Evolutionary conservation across 768 basidiomycete genomes (phyloP).

Genomic region (Tricholoma furcatifolium): DNA sequence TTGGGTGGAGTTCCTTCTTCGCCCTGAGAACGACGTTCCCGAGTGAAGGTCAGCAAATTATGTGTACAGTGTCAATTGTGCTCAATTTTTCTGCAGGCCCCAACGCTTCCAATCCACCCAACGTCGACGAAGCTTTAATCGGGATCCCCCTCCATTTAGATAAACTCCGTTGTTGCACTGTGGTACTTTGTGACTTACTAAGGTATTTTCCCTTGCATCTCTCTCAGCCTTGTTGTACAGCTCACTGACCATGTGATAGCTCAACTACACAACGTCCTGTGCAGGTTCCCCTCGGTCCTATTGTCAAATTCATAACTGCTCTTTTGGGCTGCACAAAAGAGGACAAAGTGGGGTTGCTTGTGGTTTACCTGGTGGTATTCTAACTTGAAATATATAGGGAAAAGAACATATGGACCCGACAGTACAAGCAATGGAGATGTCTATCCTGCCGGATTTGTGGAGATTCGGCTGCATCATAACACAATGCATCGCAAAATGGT

Average conservation of each 20-base stretch:
- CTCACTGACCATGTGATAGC: slow-evolving; percentile 32
- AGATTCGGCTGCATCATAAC: slow-evolving; percentile 51
- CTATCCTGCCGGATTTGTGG: slow-evolving; percentile 53
- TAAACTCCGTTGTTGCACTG: slow-evolving; percentile 53
- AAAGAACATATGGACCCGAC: slow-evolving; percentile 50
- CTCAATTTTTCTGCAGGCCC: slow-evolving; percentile 3
- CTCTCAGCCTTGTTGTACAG: neutral
- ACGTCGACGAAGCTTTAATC: slow-evolving; percentile 37
- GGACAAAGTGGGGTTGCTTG: slow-evolving; percentile 35
- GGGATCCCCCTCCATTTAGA: slow-evolving; percentile 58
- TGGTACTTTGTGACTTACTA: slow-evolving; percentile 53
- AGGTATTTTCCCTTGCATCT: slow-evolving; percentile 33
- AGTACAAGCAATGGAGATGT: slow-evolving; percentile 53
- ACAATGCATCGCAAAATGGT: slow-evolving; percentile 49
- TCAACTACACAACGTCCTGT: slow-evolving; percentile 60
- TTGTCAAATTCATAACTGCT: slow-evolving; percentile 51
- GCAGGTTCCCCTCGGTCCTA: slow-evolving; percentile 62
- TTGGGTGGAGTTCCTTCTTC: slow-evolving; percentile 63
- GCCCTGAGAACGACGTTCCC: slow-evolving; percentile 61
- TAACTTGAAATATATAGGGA: slow-evolving; percentile 30
- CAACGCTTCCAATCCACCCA: slow-evolving; percentile 4
- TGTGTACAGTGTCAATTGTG: neutral
- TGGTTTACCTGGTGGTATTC: neutral
- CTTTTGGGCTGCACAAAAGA: slow-evolving; percentile 50
- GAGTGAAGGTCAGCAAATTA: slow-evolving; percentile 34